A percentile compares a stretch with the other conserved stretches of the same genome.
Evolutionary conservation across 2,329 filamentous ascomycete genomes (phyloP).

Genomic region (Beauveria caledonica): DNA sequence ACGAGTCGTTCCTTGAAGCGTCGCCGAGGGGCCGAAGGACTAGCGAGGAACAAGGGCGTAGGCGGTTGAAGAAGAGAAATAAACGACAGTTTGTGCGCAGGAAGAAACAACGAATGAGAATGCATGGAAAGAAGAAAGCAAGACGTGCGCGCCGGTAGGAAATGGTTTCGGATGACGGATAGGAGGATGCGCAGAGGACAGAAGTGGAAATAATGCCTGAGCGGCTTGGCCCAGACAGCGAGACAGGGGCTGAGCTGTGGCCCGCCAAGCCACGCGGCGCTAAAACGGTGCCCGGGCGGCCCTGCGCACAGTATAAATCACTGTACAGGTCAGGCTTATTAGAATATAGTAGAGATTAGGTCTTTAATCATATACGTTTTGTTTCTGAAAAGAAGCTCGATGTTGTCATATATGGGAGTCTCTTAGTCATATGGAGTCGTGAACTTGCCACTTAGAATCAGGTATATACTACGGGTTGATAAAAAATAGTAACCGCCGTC

Average conservation of each 20-base stretch:
- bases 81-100: not conserved
- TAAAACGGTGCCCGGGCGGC: not conserved
- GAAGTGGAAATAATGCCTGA: constrained; percentile 1
- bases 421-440: too few relatives aligned
- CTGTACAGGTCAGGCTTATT: not conserved
- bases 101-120: not conserved
- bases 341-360: too few relatives aligned
- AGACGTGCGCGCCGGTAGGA: not conserved
- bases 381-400: too few relatives aligned
- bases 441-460: too few relatives aligned
- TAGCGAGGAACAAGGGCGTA: not conserved
- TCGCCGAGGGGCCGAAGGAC: not conserved
- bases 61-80: not conserved
- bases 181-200: not conserved
- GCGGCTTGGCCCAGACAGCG: not conserved
- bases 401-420: too few relatives aligned
- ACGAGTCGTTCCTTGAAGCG: not conserved
- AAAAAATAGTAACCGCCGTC: too few relatives aligned
- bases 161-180: not conserved
- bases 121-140: not conserved
- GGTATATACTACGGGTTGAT: too few relatives aligned
- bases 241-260: not conserved
- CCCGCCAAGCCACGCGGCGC: not conserved
- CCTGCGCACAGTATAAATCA: not conserved
- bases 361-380: too few relatives aligned